Percentiles rank a stretch among this genome's conserved stretches.
Conservation (phyloP, 768 basidiomycete genomes). For the Hypholoma fasciculare region DNA sequence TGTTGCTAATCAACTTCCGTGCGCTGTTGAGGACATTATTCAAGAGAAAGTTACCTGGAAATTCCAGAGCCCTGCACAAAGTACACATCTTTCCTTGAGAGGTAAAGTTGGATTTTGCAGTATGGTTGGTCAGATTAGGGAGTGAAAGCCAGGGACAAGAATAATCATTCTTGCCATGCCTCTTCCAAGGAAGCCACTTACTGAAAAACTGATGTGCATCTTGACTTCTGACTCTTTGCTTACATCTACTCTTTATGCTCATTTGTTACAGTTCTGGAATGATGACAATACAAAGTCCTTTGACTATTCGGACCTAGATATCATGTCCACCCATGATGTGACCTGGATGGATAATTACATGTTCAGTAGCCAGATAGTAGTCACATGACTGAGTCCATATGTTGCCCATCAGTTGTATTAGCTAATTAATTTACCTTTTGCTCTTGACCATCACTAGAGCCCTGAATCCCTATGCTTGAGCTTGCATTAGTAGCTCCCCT, state of each 20-base stretch:
- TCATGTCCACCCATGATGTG: neutral
- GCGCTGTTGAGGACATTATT: neutral
- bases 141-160: neutral
- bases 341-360: no score
- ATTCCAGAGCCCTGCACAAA: neutral
- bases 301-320: slow-evolving; percentile 4
- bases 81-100: neutral
- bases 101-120: neutral
- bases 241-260: neutral
- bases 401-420: no score
- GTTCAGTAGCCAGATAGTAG: no score
- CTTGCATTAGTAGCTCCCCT: no score
- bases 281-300: neutral
- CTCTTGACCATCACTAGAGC: no score
- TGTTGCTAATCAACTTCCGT: slow-evolving; percentile 1
- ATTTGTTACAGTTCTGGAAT: slow-evolving; percentile 2
- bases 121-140: neutral
- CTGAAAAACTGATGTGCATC: neutral
- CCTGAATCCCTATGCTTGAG: no score
- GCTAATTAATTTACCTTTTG: no score
- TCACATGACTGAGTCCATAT: no score
- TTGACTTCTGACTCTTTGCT: no score
- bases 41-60: slow-evolving; percentile 7
- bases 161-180: slow-evolving; percentile 6
- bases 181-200: neutral